Percentiles rank a stretch among this genome's conserved stretches.
These are phyloP conservation scores for Eleusine indica DNA, from an alignment of 176 grass and related monocot genomes.

Conservation along the genomic window DNA sequence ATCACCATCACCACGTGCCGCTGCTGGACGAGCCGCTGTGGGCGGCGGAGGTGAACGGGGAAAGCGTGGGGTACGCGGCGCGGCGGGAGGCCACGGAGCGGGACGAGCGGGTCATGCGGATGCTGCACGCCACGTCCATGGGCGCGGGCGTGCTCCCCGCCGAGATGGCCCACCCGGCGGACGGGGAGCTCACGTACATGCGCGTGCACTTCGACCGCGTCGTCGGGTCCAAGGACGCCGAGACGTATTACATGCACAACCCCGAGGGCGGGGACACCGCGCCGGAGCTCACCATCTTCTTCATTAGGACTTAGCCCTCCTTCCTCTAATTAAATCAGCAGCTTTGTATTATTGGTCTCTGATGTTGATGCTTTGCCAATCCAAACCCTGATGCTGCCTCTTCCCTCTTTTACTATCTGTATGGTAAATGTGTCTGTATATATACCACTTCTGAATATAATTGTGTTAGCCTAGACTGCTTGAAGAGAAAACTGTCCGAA, in stretches of 20 bases:
- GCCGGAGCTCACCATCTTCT: slow-evolving; percentile 85
- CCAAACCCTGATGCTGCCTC: background rate
- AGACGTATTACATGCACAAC: slow-evolving; percentile 96
- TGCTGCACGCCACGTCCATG: slow-evolving; percentile 78
- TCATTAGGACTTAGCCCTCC: slow-evolving; percentile 62
- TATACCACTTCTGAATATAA: slow-evolving; percentile 1
- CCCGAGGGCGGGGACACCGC: slow-evolving; percentile 59
- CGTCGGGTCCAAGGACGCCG: slow-evolving; percentile 80
- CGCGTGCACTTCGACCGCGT: slow-evolving; percentile 74
- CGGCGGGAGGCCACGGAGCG: slow-evolving; percentile 61
- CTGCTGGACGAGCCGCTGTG: slow-evolving; percentile 79
- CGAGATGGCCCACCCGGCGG: slow-evolving; percentile 58
- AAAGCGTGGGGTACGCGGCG: slow-evolving; percentile 68
- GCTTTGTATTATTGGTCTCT: slow-evolving; percentile 1
- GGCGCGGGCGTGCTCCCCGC: slow-evolving; percentile 83
- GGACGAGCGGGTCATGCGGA: slow-evolving; percentile 76
- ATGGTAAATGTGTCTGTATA: background rate
- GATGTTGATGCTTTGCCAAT: background rate
- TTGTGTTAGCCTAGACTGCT: slow-evolving; percentile 1
- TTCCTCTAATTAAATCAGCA: background rate
- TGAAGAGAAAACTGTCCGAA: background rate
- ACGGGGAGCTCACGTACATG: slow-evolving; percentile 93
- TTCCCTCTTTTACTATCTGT: background rate
- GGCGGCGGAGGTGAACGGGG: slow-evolving; percentile 75
- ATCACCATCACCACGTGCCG: background rate